Evolutionary conservation across 345 rosid genomes (phyloP).

Genomic region (Erysimum cheiranthoides): DNA sequence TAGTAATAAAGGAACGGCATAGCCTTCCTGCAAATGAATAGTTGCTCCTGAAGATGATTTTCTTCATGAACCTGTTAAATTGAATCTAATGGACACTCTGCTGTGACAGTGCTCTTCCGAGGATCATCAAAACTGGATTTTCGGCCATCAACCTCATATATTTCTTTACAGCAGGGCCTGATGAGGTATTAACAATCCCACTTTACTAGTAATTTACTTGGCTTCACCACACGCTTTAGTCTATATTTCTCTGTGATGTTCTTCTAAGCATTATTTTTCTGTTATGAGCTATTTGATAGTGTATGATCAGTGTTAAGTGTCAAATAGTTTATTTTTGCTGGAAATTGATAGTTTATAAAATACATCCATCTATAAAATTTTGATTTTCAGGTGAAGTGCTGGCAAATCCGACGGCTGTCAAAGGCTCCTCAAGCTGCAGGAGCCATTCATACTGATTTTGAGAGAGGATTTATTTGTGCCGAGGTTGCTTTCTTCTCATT

Average conservation of each 20-base stretch:
- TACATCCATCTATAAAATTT: conserved; percentile 18
- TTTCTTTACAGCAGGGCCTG: conserved; percentile 98
- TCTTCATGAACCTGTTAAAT: not conserved
- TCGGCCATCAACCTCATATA: conserved; percentile 95
- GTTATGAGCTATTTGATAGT: not conserved
- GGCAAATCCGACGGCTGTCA: conserved; percentile 93
- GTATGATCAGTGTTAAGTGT: not conserved
- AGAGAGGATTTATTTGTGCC: conserved; percentile 97
- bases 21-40: conserved; percentile 2
- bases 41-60: conserved; percentile 17
- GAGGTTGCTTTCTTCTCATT: conserved; percentile 62
- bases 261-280: conserved; percentile 6
- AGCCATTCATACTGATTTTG: conserved; percentile 90
- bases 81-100: conserved; percentile 24
- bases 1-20: conserved; percentile 40
- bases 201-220: conserved; percentile 18
- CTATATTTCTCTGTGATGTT: conserved; percentile 4
- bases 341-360: not conserved
- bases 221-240: conserved; percentile 1
- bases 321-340: conserved; percentile 7
- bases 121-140: conserved; percentile 97
- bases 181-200: conserved; percentile 64
- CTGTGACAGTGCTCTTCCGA: conserved; percentile 81
- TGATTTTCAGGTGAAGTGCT: conserved; percentile 84
- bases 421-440: conserved; percentile 99